Conservation (phyloP, 345 rosid species). For the Salix brachista region DNA sequence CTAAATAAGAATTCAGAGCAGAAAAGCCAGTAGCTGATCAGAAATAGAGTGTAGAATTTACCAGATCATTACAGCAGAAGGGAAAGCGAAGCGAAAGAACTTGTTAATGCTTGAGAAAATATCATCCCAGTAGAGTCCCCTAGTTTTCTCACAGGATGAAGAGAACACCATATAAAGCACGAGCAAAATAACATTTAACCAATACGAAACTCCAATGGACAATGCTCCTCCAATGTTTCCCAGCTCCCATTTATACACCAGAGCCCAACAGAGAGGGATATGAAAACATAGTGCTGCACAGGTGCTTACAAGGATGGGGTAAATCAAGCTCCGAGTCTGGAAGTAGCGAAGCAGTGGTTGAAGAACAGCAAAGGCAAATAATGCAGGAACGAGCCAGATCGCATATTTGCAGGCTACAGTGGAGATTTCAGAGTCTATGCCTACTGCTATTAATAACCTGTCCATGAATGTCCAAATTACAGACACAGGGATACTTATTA, state of each 20-base stretch:
- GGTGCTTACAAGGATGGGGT: constrained; percentile 38
- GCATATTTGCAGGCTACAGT: constrained; percentile 38
- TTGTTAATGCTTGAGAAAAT: neutral
- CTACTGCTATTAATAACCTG: constrained; percentile 32
- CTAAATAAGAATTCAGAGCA: neutral
- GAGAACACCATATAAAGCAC: constrained; percentile 33
- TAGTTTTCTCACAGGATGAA: constrained; percentile 18
- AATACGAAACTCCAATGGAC: constrained; percentile 27
- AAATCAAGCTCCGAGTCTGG: constrained; percentile 46
- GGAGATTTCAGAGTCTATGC: constrained; percentile 43
- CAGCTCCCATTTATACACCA: constrained; percentile 30
- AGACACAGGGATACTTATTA: constrained; percentile 35
- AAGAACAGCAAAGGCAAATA: constrained; percentile 41
- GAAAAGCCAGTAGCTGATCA: neutral
- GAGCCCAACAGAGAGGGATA: constrained; percentile 41
- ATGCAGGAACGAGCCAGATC: constrained; percentile 41
- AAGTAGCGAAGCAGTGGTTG: constrained; percentile 41
- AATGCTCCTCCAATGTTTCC: constrained; percentile 44
- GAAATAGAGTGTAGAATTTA: constrained; percentile 13
- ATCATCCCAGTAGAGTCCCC: neutral
- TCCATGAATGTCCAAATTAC: constrained; percentile 44
- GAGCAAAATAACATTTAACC: constrained; percentile 40
- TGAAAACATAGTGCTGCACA: constrained; percentile 39
- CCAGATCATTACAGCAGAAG: constrained; percentile 59
- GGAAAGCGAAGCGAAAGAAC: constrained; percentile 26